A percentile compares a stretch with the other conserved stretches of the same genome.
phyloP scores from a whole-genome alignment of 2,329 filamentous ascomycete genomes.

The Scedosporium apiospermum region DNA sequence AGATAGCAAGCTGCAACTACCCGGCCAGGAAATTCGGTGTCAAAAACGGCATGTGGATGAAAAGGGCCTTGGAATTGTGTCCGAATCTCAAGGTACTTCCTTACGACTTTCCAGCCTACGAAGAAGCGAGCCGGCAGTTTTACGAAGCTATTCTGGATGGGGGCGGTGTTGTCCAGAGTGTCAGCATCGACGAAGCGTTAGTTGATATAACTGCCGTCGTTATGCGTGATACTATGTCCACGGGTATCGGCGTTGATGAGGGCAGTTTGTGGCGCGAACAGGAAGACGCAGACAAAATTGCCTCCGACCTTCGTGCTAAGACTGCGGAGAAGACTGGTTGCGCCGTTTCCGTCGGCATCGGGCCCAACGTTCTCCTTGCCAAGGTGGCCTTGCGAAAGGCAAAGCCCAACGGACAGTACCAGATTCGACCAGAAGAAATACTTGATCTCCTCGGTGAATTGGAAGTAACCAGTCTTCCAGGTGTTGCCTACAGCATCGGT shows the following conservation, averaged over 20 bases:
- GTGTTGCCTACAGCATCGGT: slow-evolving; percentile 84
- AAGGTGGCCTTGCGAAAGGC: slow-evolving; percentile 85
- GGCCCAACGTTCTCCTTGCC: slow-evolving; percentile 79
- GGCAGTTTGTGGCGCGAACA: slow-evolving; percentile 70
- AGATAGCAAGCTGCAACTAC: slow-evolving; percentile 98
- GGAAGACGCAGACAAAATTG: slow-evolving; percentile 62
- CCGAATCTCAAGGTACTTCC: slow-evolving; percentile 81
- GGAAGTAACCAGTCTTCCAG: slow-evolving; percentile 72
- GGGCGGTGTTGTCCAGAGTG: slow-evolving; percentile 82
- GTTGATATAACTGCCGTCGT: slow-evolving; percentile 72
- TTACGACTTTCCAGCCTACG: slow-evolving; percentile 92
- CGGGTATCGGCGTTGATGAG: slow-evolving; percentile 54
- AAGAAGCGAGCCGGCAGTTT: slow-evolving; percentile 80
- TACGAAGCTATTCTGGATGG: slow-evolving; percentile 75
- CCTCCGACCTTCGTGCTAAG: slow-evolving; percentile 46
- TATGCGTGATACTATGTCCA: slow-evolving; percentile 53
- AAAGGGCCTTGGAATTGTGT: slow-evolving; percentile 71
- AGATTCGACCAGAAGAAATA: slow-evolving; percentile 73
- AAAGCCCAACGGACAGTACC: slow-evolving; percentile 88
- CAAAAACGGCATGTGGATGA: slow-evolving; percentile 99
- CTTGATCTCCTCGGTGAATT: slow-evolving; percentile 68
- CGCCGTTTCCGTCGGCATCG: slow-evolving; percentile 86
- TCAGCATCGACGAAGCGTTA: slow-evolving; percentile 92
- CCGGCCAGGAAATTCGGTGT: slow-evolving; percentile 76
- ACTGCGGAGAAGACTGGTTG: slow-evolving; percentile 73